Evolutionary conservation across 2,329 filamentous ascomycete species (phyloP), one percentile per base, ranked within the genome.

Genomic region (Orbilia blumenaviensis): DNA sequence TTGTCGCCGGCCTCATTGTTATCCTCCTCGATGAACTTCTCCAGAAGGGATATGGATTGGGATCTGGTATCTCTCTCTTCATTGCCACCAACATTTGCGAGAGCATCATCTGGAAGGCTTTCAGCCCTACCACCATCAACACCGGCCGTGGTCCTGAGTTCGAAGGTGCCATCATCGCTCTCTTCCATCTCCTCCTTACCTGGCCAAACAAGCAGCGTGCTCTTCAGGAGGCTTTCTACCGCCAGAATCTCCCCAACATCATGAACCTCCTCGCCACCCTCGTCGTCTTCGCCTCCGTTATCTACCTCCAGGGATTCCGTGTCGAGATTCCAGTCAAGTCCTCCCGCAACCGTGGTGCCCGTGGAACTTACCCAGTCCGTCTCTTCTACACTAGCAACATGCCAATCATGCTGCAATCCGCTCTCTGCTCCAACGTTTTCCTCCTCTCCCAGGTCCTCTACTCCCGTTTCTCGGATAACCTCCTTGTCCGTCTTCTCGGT

Each of bases 331-430:
- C 96, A 78, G 95, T 99, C 88, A 99, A 99, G 90, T 97, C 94
- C 77, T 94, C 93, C 81, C 94, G 95, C 86, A 95, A 99, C 89
- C 94, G 95, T 88, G 95, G 95, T 85, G 95, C 96, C 84, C 94
- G 95, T 82, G 96, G 80, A 66, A 81, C 94, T 42, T 99, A 98
- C 89, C 95, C 95, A 82, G 90, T 99, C 84, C 94, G 96, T 82
- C 92, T 99, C 76, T 99, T 99, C 90, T 99, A 99, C 87, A 99
- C 95, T 83, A 97, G 94, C 84, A 99, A 99, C 91, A 99, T 99
- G 96, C 95, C 95, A 83, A 99, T 99, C 86, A 99, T 99, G 95
- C 89, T 99, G 84, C 96, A 99, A 87, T 98, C 94, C 54, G 95
- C 95, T 81, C 89, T 99, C 80, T 97, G 93, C 80, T 97, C 94